Evolutionary conservation across 257 asterid species (phyloP).

Genomic region (Przewalskia tangutica): DNA sequence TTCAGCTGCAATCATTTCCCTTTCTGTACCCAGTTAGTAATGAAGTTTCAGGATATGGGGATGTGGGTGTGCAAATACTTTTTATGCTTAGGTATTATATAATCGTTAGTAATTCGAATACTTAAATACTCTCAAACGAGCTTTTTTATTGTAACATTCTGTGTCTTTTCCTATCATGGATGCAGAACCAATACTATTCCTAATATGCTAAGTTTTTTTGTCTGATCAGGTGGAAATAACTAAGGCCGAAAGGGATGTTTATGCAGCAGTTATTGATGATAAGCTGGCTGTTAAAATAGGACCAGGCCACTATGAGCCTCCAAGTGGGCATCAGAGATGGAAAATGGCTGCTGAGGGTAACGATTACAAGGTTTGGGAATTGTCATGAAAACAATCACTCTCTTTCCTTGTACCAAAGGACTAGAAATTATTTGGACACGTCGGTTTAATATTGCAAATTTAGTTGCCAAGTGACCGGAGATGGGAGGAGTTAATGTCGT

Average conservation of each 20-base stretch:
- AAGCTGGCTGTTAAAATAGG: slow-evolving; percentile 80
- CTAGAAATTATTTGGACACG: not conserved
- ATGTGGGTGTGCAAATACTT: not conserved
- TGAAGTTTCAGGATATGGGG: not conserved
- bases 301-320: slow-evolving; percentile 79
- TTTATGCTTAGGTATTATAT: not conserved
- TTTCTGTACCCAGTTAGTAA: not conserved
- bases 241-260: slow-evolving; percentile 85
- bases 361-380: slow-evolving; percentile 79
- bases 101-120: not conserved
- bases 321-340: slow-evolving; percentile 43
- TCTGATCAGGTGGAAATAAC: slow-evolving; percentile 46
- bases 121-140: not conserved
- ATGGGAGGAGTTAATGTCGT: not conserved
- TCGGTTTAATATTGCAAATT: not conserved
- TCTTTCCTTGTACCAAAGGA: not conserved
- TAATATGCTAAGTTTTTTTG: not conserved
- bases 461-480: not conserved
- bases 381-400: slow-evolving; percentile 14
- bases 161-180: not conserved
- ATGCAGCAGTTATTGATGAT: slow-evolving; percentile 76
- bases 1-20: not conserved
- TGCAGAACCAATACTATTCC: not conserved
- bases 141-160: not conserved
- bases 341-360: slow-evolving; percentile 55